Percentiles rank a stretch among this genome's conserved stretches.
phyloP scores from a whole-genome alignment of 129 eudicot genomes.

The Dittrichia graveolens region DNA sequence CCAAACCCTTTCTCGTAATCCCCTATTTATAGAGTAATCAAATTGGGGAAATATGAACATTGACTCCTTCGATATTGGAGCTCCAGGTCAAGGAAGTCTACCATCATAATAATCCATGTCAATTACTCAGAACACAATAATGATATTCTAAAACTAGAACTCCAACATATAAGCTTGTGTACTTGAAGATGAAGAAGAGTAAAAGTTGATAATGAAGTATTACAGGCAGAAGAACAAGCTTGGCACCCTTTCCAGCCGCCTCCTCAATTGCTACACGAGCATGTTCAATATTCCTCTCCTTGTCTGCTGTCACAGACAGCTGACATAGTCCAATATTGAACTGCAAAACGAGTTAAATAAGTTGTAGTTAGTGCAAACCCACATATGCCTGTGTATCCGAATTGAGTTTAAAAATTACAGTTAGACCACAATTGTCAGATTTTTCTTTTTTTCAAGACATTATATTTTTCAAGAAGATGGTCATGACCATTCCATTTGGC shows the following conservation, averaged over 20 bases:
- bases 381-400: neutral
- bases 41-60: no score
- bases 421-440: conserved; percentile 4
- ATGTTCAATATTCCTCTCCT: conserved; percentile 74
- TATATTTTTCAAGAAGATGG: neutral
- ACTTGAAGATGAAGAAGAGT: neutral
- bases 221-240: conserved; percentile 90
- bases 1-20: no score
- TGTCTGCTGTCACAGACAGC: conserved; percentile 83
- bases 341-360: conserved; percentile 42
- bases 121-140: no score
- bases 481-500: conserved; percentile 5
- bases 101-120: no score
- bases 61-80: no score
- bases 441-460: neutral
- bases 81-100: no score
- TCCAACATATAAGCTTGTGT: conserved; percentile 8
- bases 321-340: conserved; percentile 91
- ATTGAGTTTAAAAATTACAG: neutral
- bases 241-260: conserved; percentile 88
- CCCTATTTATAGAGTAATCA: no score
- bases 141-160: neutral
- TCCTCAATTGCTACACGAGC: conserved; percentile 74
- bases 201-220: conserved; percentile 23
- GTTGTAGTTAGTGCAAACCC: neutral